Evolutionary conservation across 169 alveolate genomes (phyloP).

Genomic region (Plasmodium vinckei): DNA sequence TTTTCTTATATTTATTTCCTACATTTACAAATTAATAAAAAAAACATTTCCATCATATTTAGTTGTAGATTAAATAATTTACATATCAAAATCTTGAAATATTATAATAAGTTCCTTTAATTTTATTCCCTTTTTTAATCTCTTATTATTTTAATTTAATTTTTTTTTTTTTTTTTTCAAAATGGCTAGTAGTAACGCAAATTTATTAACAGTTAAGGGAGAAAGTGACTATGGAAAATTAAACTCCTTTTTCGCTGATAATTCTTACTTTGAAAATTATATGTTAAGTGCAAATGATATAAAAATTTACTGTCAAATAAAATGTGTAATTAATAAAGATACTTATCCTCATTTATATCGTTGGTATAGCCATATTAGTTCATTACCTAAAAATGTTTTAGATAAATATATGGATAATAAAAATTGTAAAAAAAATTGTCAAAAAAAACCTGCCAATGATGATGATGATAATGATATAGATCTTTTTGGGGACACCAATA

Average conservation of each 20-base stretch:
- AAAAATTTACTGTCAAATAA: constrained; percentile 57
- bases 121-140: not conserved
- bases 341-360: constrained; percentile 70
- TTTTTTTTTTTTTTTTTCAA: not conserved
- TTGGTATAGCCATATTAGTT: constrained; percentile 64
- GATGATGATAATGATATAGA: constrained; percentile 76
- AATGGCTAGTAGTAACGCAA: constrained; percentile 57
- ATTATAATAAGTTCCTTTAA: too few relatives aligned
- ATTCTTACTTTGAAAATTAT: constrained; percentile 58
- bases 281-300: constrained; percentile 41
- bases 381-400: constrained; percentile 20
- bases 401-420: constrained; percentile 32
- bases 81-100: too few relatives aligned
- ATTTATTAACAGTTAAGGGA: constrained; percentile 55
- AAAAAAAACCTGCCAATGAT: constrained; percentile 23
- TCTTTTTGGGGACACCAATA: constrained; percentile 81
- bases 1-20: too few relatives aligned
- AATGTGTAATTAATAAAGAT: constrained; percentile 23
- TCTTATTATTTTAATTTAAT: not conserved
- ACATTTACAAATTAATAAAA: too few relatives aligned
- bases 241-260: constrained; percentile 34
- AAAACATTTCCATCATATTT: too few relatives aligned
- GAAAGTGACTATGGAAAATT: constrained; percentile 52
- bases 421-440: constrained; percentile 2
- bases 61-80: too few relatives aligned